These are phyloP conservation scores for Tetrahymena elliotti DNA, from an alignment of 73 alveolate species.

Conservation along the genomic window DNA sequence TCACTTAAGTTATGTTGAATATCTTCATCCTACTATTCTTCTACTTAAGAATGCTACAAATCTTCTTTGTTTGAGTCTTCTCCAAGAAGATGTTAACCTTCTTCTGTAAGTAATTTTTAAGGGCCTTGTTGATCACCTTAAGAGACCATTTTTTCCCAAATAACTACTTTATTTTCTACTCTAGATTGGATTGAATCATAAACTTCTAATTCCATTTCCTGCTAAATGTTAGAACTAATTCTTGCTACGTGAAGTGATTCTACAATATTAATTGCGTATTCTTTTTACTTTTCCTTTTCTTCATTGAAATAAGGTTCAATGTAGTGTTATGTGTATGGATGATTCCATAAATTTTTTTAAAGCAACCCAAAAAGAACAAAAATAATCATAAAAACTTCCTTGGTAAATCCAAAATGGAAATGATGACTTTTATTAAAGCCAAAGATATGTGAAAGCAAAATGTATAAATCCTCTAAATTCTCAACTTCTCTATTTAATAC, in stretches of 20 bases:
- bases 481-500: slow-evolving; percentile 5
- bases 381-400: slow-evolving; percentile 31
- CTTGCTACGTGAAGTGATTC: slow-evolving; percentile 28
- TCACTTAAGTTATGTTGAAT: not conserved
- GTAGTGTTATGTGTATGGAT: slow-evolving; percentile 18
- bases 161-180: slow-evolving; percentile 23
- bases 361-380: slow-evolving; percentile 26
- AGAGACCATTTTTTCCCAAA: slow-evolving; percentile 14
- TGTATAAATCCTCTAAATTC: slow-evolving; percentile 8
- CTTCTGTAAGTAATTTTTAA: not conserved
- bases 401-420: slow-evolving; percentile 17
- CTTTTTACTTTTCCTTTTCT: not conserved
- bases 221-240: slow-evolving; percentile 8
- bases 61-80: not conserved
- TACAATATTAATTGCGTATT: not conserved
- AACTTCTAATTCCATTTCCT: slow-evolving; percentile 16
- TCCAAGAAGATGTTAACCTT: not conserved
- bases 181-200: slow-evolving; percentile 16
- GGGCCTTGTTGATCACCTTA: not conserved
- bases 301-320: slow-evolving; percentile 25
- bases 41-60: not conserved
- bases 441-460: slow-evolving; percentile 11
- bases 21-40: not conserved
- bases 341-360: slow-evolving; percentile 31
- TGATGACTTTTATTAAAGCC: slow-evolving; percentile 28